A percentile compares a stretch with the other conserved stretches of the same genome.
phyloP scores from a whole-genome alignment of 2,329 filamentous ascomycete species.

The Metarhizium sp. region DNA sequence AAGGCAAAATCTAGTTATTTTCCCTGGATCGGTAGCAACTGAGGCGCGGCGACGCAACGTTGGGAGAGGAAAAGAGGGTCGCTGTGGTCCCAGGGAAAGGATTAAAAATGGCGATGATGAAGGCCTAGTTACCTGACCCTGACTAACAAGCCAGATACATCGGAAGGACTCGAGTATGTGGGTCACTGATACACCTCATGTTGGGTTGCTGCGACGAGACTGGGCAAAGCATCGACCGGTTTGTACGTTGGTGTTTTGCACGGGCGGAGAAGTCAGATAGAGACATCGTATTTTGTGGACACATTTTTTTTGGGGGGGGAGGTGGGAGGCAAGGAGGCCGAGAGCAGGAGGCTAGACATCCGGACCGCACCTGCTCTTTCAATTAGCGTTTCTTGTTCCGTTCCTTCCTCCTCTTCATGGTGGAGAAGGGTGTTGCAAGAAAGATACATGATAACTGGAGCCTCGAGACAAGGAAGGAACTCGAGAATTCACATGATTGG shows the following conservation, averaged over 20 bases:
- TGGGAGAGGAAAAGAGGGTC: constrained; percentile 7
- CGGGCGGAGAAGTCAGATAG: not conserved
- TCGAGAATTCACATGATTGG: no score
- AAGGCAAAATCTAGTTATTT: constrained; percentile 3
- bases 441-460: not conserved
- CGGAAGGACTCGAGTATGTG: not conserved
- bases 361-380: constrained; percentile 1
- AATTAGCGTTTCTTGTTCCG: not conserved
- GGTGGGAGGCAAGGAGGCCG: no score
- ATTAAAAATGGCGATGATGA: not conserved
- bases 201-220: not conserved
- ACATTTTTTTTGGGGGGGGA: not conserved
- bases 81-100: constrained; percentile 5
- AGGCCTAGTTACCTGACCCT: not conserved
- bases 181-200: not conserved
- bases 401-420: not conserved
- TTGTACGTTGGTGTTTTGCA: not conserved
- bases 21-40: not conserved
- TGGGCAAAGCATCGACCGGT: not conserved
- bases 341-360: not conserved
- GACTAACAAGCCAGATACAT: not conserved
- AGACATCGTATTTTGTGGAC: not conserved
- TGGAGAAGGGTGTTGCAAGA: not conserved
- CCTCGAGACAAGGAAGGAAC: not conserved
- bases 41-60: not conserved